A percentile compares a stretch with the other conserved stretches of the same genome.
Evolutionary conservation across 495 filamentous ascomycete species (phyloP).

Genomic region (Trichoderma asperelloides): DNA sequence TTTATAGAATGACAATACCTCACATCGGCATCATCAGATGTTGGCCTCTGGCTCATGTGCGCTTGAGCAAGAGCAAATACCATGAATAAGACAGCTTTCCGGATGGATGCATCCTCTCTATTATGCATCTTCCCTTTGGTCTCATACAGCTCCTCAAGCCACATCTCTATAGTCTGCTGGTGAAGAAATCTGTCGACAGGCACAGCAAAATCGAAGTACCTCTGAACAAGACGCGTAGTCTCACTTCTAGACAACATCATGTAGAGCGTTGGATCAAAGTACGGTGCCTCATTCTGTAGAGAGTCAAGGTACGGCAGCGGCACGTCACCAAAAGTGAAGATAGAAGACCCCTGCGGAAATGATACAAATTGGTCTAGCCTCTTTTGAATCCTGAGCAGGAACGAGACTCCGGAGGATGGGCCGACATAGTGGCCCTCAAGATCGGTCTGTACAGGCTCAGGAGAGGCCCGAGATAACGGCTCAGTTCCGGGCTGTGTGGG

Average conservation of each 20-base stretch:
- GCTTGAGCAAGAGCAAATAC: slow-evolving; percentile 20
- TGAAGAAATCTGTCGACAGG: slow-evolving; percentile 29
- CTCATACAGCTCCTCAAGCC: slow-evolving; percentile 24
- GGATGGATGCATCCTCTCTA: slow-evolving; percentile 16
- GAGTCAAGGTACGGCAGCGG: slow-evolving; percentile 19
- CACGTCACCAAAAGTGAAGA: slow-evolving; percentile 23
- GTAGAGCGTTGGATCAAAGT: slow-evolving; percentile 16
- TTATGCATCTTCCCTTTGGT: slow-evolving; percentile 19
- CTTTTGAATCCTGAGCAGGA: slow-evolving; percentile 21
- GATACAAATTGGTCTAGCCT: slow-evolving; percentile 16
- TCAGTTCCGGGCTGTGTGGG: neutral
- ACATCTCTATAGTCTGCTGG: slow-evolving; percentile 24
- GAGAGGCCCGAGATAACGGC: slow-evolving; percentile 28
- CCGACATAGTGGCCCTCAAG: slow-evolving; percentile 31
- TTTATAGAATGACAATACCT: neutral
- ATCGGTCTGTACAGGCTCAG: slow-evolving; percentile 31
- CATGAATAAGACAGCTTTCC: slow-evolving; percentile 23
- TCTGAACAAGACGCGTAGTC: slow-evolving; percentile 17
- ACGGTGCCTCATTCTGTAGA: slow-evolving; percentile 12
- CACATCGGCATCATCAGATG: slow-evolving; percentile 11
- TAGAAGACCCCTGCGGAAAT: slow-evolving; percentile 18
- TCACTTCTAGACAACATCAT: slow-evolving; percentile 16
- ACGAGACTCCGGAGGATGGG: slow-evolving; percentile 21
- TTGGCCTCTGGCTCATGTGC: slow-evolving; percentile 14
- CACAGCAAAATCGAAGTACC: slow-evolving; percentile 29